phyloP scores from a whole-genome alignment of 306 rosid genomes.

The Quercus gilva region DNA sequence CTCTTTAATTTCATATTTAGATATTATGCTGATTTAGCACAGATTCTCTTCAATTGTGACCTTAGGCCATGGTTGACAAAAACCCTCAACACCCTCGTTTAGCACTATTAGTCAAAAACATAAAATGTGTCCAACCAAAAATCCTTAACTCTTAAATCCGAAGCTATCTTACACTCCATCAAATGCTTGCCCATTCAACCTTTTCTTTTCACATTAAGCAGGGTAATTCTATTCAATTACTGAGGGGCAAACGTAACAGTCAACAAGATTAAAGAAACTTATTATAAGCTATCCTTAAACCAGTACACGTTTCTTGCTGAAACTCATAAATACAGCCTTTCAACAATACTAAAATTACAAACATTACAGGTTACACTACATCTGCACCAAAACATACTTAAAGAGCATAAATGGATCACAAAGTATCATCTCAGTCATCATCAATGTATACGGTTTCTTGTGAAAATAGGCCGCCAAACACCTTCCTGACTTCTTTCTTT shows the following conservation, averaged over 20 bases:
- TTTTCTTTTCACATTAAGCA: neutral
- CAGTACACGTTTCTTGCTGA: slow-evolving; percentile 27
- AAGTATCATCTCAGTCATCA: slow-evolving; percentile 58
- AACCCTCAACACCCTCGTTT: too few species aligned
- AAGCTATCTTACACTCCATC: neutral
- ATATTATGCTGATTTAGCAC: too few species aligned
- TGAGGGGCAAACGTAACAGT: neutral
- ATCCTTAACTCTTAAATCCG: too few species aligned
- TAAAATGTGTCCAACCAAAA: too few species aligned
- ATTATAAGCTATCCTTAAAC: slow-evolving; percentile 2
- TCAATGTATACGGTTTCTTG: slow-evolving; percentile 93
- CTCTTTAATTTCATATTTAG: too few species aligned
- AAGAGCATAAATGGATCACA: slow-evolving; percentile 18
- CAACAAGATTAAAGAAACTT: neutral
- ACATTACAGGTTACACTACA: slow-evolving; percentile 22
- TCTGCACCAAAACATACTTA: slow-evolving; percentile 21
- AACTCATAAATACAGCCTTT: slow-evolving; percentile 21
- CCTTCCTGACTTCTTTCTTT: slow-evolving; percentile 62
- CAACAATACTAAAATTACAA: slow-evolving; percentile 21
- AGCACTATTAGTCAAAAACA: too few species aligned
- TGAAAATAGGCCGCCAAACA: slow-evolving; percentile 85
- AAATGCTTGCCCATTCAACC: neutral
- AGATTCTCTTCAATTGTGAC: too few species aligned
- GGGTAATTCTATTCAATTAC: neutral
- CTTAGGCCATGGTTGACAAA: too few species aligned